Evolutionary conservation across 2,329 filamentous ascomycete species (phyloP).

Genomic region (Penicillium corylophilum): DNA sequence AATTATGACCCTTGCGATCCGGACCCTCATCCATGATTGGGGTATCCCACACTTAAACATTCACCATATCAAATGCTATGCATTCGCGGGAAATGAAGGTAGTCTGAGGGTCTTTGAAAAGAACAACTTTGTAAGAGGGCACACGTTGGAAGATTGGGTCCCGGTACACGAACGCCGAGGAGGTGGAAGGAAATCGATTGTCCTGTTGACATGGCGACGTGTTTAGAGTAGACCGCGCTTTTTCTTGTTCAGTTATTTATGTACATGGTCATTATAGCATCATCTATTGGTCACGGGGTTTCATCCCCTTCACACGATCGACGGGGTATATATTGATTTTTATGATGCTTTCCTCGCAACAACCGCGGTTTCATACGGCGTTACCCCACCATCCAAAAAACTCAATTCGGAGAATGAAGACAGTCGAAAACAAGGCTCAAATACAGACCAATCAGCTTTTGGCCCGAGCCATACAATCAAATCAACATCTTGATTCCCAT

Average conservation of each 20-base stretch:
- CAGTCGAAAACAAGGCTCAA: constrained; percentile 26
- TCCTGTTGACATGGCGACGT: constrained; percentile 12
- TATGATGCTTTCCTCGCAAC: constrained; percentile 15
- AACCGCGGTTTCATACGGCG: constrained; percentile 26
- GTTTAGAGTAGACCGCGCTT: background rate
- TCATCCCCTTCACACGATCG: background rate
- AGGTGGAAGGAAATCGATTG: constrained; percentile 22
- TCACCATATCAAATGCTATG: constrained; percentile 17
- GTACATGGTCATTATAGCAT: background rate
- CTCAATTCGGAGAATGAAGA: constrained; percentile 21
- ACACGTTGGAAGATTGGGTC: constrained; percentile 20
- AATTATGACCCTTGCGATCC: constrained; percentile 28
- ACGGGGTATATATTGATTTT: background rate
- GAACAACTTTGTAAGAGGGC: constrained; percentile 24
- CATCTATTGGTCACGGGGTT: background rate
- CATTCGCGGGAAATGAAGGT: constrained; percentile 25
- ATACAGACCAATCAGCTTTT: constrained; percentile 31
- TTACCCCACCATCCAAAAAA: constrained; percentile 23
- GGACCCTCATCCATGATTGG: constrained; percentile 25
- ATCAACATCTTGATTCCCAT: constrained; percentile 14
- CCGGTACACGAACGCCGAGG: constrained; percentile 12
- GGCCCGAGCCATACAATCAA: constrained; percentile 35
- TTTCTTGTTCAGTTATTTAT: background rate
- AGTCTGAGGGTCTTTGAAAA: constrained; percentile 30
- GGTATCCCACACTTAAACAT: constrained; percentile 31